These are phyloP conservation scores for Plasmodium fragile DNA, from an alignment of 169 alveolate genomes.

Conservation along the genomic window DNA sequence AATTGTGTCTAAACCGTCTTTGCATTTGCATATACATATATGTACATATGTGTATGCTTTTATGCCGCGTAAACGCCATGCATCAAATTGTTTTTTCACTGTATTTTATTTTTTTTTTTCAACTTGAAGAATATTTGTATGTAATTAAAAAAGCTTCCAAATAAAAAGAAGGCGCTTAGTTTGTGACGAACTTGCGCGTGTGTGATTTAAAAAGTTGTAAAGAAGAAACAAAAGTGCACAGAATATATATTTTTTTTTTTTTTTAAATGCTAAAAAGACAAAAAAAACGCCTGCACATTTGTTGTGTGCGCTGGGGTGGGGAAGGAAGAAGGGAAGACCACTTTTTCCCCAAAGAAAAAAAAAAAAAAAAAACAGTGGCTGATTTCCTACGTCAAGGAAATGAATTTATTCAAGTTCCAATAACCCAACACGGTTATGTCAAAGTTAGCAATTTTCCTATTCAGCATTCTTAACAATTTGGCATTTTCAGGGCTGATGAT, in stretches of 20 bases:
- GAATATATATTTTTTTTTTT: no score
- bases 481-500: slow-evolving; percentile 51
- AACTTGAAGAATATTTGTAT: slow-evolving; percentile 4
- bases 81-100: neutral
- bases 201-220: neutral
- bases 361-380: neutral
- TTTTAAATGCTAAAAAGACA: neutral
- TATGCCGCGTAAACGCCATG: neutral
- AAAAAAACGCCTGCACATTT: neutral
- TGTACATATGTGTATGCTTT: neutral
- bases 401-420: slow-evolving; percentile 41
- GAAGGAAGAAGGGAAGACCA: neutral
- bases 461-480: slow-evolving; percentile 70
- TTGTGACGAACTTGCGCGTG: neutral
- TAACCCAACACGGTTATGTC: slow-evolving; percentile 72
- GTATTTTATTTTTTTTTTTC: slow-evolving; percentile 19
- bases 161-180: neutral
- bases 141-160: neutral
- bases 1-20: neutral
- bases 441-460: slow-evolving; percentile 73
- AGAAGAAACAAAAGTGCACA: neutral
- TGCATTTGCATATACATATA: neutral
- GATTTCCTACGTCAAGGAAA: slow-evolving; percentile 34
- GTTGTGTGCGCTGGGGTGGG: neutral
- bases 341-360: neutral